Conservation (phyloP, 2,329 filamentous ascomycete species). For the Diaporthe citriasiana region DNA sequence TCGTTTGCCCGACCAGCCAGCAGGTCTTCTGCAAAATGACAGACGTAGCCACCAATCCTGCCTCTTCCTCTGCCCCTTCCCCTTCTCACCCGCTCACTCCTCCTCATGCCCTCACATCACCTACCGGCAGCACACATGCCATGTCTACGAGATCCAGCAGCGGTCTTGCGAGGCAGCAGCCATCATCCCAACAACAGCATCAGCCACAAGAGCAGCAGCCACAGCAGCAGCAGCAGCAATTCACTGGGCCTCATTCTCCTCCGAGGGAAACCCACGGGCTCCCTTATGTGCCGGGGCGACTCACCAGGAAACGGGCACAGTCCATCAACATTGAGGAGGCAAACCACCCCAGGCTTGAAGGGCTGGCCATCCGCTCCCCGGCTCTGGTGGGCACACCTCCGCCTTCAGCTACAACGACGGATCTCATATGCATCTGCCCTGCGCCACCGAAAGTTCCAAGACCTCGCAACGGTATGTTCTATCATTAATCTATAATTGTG, state of each 20-base stretch:
- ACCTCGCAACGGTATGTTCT: constrained; percentile 69
- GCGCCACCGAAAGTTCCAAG: constrained; percentile 70
- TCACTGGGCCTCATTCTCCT: background rate
- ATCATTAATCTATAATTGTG: constrained; percentile 37
- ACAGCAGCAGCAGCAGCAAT: constrained; percentile 7
- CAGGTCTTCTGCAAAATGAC: constrained; percentile 42
- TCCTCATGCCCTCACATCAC: constrained; percentile 38
- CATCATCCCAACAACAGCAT: constrained; percentile 28
- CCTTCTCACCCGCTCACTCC: constrained; percentile 41
- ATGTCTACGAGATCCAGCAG: constrained; percentile 44
- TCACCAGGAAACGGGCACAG: constrained; percentile 59
- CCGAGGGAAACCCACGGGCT: constrained; percentile 28
- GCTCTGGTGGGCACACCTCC: constrained; percentile 44
- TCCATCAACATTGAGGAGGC: constrained; percentile 62
- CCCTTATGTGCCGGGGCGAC: constrained; percentile 40
- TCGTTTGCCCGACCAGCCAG: constrained; percentile 40
- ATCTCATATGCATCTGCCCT: constrained; percentile 69
- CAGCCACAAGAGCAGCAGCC: constrained; percentile 9
- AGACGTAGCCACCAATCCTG: constrained; percentile 41
- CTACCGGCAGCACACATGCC: constrained; percentile 40
- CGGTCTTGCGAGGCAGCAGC: constrained; percentile 40
- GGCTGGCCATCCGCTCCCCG: constrained; percentile 54
- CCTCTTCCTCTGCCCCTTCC: constrained; percentile 41
- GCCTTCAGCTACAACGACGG: constrained; percentile 49
- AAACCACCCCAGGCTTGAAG: constrained; percentile 54